Conservation (phyloP, 208 protist species). For the Leishmania major region DNA sequence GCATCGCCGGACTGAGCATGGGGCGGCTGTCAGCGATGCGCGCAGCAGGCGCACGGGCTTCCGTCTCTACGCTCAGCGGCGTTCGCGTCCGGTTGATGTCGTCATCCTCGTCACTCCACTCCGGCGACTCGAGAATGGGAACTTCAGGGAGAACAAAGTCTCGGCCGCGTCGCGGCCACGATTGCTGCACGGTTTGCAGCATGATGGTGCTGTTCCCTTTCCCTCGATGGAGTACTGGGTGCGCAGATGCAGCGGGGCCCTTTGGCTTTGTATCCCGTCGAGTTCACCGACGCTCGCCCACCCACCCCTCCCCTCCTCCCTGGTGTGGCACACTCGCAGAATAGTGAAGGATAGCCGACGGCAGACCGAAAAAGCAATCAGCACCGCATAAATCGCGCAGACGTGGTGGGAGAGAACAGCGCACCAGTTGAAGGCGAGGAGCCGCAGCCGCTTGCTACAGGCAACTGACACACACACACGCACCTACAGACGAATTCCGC, state of each 20-base stretch:
- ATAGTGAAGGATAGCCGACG: background rate
- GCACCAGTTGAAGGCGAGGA: no score
- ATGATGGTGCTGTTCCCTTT: constrained; percentile 4
- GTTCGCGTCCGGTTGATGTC: background rate
- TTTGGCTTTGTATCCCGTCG: background rate
- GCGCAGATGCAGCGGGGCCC: background rate
- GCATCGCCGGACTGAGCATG: background rate
- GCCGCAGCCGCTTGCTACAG: no score
- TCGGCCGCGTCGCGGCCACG: constrained; percentile 1
- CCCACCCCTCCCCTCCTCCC: no score
- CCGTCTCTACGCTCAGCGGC: background rate
- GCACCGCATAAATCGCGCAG: no score
- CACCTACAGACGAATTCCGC: no score
- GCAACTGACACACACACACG: no score
- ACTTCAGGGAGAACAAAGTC: constrained; percentile 40
- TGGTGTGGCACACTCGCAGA: no score
- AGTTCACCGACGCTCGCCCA: background rate
- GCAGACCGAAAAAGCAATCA: no score
- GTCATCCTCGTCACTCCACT: constrained; percentile 28
- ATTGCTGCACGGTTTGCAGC: constrained; percentile 17
- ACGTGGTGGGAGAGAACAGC: no score
- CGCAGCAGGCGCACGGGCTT: background rate
- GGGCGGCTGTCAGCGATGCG: background rate
- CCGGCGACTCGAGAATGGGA: constrained; percentile 33
- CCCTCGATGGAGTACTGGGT: background rate